A percentile compares a stretch with the other conserved stretches of the same genome.
These are phyloP conservation scores for Colletotrichum eleusines DNA, from an alignment of 2,329 filamentous ascomycete genomes.

Conservation along the genomic window DNA sequence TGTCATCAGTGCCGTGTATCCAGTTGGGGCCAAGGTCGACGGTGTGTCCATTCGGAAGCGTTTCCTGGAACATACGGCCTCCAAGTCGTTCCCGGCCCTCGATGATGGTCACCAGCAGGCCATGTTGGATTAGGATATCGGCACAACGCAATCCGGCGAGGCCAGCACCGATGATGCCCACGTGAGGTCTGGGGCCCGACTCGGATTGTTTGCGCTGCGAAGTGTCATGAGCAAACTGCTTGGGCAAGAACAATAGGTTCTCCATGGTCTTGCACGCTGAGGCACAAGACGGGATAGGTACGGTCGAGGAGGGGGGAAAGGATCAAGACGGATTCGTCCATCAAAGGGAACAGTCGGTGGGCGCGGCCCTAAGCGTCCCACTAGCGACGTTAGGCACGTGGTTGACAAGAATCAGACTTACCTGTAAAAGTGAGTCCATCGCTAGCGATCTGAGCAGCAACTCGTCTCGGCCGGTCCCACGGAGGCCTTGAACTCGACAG, in stretches of 20 bases:
- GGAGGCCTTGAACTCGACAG: conserved; percentile 53
- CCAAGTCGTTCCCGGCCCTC: conserved; percentile 77
- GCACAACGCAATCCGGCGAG: conserved; percentile 79
- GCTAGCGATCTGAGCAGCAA: conserved; percentile 47
- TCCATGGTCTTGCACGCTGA: conserved; percentile 13
- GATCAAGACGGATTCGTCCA: conserved; percentile 11
- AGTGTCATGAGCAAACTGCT: conserved; percentile 29
- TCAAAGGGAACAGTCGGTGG: conserved; percentile 22
- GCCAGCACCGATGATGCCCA: conserved; percentile 78
- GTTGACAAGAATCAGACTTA: conserved; percentile 44
- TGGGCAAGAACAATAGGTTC: conserved; percentile 8
- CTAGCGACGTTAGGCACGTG: conserved; percentile 39
- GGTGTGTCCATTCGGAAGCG: conserved; percentile 60
- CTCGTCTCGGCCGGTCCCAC: conserved; percentile 49
- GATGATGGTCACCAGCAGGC: conserved; percentile 75
- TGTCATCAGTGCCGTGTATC: conserved; percentile 80
- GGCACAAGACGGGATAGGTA: conserved; percentile 21
- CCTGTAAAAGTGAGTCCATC: conserved; percentile 54
- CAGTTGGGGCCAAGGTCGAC: conserved; percentile 81
- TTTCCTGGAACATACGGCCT: conserved; percentile 69
- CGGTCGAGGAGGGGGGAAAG: neutral
- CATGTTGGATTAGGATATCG: conserved; percentile 73
- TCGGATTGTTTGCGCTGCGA: conserved; percentile 36
- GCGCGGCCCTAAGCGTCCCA: conserved; percentile 22
- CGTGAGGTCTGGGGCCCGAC: conserved; percentile 58